Percentiles rank a stretch among this genome's conserved stretches.
Conservation (phyloP, 1,284 basidiomycete genomes). For the Irpex sp. region DNA sequence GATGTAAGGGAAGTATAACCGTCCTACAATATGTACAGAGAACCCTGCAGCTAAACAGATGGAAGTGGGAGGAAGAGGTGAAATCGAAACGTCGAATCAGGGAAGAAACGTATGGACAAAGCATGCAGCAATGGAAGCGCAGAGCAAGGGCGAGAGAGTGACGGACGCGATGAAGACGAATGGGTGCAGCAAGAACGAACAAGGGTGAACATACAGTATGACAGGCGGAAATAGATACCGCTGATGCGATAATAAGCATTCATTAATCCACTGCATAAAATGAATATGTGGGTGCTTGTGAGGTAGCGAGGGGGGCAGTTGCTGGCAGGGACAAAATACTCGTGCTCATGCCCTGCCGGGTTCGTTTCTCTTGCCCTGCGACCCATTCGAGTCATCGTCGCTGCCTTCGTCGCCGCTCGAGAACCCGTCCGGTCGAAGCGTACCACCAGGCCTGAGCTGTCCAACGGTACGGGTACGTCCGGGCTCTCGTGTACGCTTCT, state of each 20-base stretch:
- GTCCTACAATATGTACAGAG: conserved; percentile 1
- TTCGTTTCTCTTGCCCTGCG: conserved; percentile 28
- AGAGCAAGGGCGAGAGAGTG: neutral
- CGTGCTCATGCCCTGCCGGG: conserved; percentile 16
- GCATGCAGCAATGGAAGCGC: neutral
- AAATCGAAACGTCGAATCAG: neutral
- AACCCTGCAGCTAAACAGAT: neutral
- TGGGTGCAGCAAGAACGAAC: neutral
- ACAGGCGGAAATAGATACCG: neutral
- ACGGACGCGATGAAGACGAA: neutral
- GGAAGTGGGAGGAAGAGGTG: neutral
- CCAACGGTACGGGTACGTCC: conserved; percentile 17
- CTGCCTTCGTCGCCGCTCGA: conserved; percentile 27
- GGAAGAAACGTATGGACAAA: neutral
- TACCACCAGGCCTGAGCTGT: conserved; percentile 9
- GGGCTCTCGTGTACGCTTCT: conserved; percentile 32
- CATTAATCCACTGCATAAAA: neutral
- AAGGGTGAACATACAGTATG: neutral
- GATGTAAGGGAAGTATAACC: neutral
- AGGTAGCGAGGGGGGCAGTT: neutral
- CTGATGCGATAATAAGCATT: neutral
- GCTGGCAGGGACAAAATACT: neutral
- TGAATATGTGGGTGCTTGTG: conserved; percentile 1
- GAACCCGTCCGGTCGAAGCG: conserved; percentile 18
- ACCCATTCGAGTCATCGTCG: conserved; percentile 31